These are phyloP conservation scores for Pseudogymnoascus verrucosus DNA, from an alignment of 2,329 filamentous ascomycete genomes.

Conservation along the genomic window DNA sequence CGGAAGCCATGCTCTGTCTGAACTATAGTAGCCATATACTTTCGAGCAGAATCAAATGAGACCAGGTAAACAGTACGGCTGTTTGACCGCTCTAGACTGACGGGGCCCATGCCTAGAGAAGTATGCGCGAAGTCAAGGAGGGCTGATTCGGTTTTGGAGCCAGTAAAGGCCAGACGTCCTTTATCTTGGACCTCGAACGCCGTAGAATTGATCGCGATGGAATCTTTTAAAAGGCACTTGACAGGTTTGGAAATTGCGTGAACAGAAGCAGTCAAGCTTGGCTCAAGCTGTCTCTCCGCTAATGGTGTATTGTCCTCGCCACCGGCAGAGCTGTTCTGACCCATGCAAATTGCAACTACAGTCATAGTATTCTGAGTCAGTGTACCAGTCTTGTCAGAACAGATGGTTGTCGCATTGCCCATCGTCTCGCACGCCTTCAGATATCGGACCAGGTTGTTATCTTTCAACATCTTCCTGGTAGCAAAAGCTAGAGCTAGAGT, in stretches of 20 bases:
- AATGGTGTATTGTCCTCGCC: slow-evolving; percentile 48
- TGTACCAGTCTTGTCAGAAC: slow-evolving; percentile 67
- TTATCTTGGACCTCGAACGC: slow-evolving; percentile 55
- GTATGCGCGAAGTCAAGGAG: slow-evolving; percentile 57
- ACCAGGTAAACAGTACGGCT: slow-evolving; percentile 45
- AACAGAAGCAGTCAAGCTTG: slow-evolving; percentile 22
- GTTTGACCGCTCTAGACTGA: slow-evolving; percentile 54
- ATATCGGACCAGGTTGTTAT: slow-evolving; percentile 56
- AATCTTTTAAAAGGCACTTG: slow-evolving; percentile 43
- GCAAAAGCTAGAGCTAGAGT: slow-evolving; percentile 57
- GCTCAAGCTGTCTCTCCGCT: slow-evolving; percentile 40
- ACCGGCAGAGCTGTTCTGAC: slow-evolving; percentile 33
- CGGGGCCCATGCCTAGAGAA: slow-evolving; percentile 51
- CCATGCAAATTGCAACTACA: slow-evolving; percentile 60
- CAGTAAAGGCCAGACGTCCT: slow-evolving; percentile 50
- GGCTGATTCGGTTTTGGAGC: slow-evolving; percentile 67
- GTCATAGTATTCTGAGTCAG: slow-evolving; percentile 68
- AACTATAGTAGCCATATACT: slow-evolving; percentile 59
- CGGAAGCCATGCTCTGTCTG: slow-evolving; percentile 35
- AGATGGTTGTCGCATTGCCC: slow-evolving; percentile 62
- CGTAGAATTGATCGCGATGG: slow-evolving; percentile 57
- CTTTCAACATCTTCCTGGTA: slow-evolving; percentile 54
- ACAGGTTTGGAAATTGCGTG: neutral
- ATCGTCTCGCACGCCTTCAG: slow-evolving; percentile 58
- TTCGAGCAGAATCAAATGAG: slow-evolving; percentile 31